Evolutionary conservation across 371 early-diverging fungal species (phyloP), one percentile per base, ranked within the genome.

Genomic region (Capillidium heterosporum): DNA sequence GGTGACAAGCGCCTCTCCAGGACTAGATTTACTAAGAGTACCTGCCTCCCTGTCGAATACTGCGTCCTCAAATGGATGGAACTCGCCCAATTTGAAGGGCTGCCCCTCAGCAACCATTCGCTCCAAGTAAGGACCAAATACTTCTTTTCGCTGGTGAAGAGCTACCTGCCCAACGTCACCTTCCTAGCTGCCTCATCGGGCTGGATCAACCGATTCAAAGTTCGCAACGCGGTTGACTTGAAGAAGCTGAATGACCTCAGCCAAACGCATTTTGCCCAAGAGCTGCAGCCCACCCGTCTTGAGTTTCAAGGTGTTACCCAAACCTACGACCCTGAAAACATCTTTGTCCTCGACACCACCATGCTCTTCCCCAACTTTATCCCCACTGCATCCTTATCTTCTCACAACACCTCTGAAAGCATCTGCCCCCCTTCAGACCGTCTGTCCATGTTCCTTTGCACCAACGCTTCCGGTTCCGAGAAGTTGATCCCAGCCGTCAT

Each of bases 41-140:
- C 26, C 27, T 49, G 49, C 28, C 49, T 27, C 10, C 49, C 49
- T 11, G 49, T 49, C 24, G 49, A 49, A 49, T 27, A 19, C 49
- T 49, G 49, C 24, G 23, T 49, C 10, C 31, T 49, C 4, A 49
- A 31, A 31, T 49, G 49, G 49, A 49, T 49, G 28, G 49, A 49
- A 19, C 19, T 28, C 4, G 23, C 28, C 11, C 23, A 49, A 19
- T 49, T 49, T 31, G 24, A 49, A 19, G 24, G 24, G 8, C 28
- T 49, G 3, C 26, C 26, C 10, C 29, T 49, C 23, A 21, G 17
- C 27, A 49, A 49, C 28, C 49, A 24, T 10, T 19, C 49, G 15
- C 49, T 49, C 27, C 49, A 49, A 49, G 8, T 17, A 28, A 11
- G 49, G 7, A 24, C 49, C 19, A 49, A 49, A 49, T 49, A 49